phyloP scores from a whole-genome alignment of 1,284 basidiomycete genomes.

The Peniophora sp. region DNA sequence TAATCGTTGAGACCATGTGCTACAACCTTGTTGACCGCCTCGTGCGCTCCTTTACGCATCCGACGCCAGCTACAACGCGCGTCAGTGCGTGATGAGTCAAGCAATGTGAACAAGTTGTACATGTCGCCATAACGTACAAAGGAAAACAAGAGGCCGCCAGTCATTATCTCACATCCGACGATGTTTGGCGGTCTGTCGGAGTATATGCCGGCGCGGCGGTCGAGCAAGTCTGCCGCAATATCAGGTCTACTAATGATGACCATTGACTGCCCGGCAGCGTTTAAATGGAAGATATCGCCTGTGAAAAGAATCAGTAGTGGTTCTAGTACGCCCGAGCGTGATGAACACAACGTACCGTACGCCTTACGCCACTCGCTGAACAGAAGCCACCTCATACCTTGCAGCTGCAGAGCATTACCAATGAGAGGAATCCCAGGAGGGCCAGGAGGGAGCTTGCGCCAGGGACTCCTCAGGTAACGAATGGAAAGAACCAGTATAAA shows the following conservation, averaged over 20 bases:
- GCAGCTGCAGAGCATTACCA: not conserved
- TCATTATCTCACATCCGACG: conserved; percentile 10
- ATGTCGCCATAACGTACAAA: not conserved
- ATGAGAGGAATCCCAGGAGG: not conserved
- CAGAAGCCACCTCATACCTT: not conserved
- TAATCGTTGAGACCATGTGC: conserved; percentile 8
- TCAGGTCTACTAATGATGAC: conserved; percentile 14
- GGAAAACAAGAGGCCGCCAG: not conserved
- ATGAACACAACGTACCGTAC: not conserved
- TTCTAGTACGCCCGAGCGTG: not conserved
- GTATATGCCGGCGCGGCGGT: conserved; percentile 17
- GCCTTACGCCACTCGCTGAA: not conserved
- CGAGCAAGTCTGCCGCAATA: conserved; percentile 17
- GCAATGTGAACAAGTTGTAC: conserved; percentile 1
- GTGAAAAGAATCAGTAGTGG: not conserved
- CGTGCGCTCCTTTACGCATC: conserved; percentile 12
- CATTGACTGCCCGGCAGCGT: conserved; percentile 12
- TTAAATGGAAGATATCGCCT: conserved; percentile 17
- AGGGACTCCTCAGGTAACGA: not conserved
- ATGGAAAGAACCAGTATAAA: not conserved
- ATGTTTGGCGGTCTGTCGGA: conserved; percentile 16
- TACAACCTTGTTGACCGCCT: conserved; percentile 9
- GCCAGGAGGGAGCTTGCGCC: not conserved
- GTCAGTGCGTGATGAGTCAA: not conserved
- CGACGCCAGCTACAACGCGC: conserved; percentile 8